Evolutionary conservation across 2,329 filamentous ascomycete species (phyloP).

Genomic region (Claviceps pusilla): DNA sequence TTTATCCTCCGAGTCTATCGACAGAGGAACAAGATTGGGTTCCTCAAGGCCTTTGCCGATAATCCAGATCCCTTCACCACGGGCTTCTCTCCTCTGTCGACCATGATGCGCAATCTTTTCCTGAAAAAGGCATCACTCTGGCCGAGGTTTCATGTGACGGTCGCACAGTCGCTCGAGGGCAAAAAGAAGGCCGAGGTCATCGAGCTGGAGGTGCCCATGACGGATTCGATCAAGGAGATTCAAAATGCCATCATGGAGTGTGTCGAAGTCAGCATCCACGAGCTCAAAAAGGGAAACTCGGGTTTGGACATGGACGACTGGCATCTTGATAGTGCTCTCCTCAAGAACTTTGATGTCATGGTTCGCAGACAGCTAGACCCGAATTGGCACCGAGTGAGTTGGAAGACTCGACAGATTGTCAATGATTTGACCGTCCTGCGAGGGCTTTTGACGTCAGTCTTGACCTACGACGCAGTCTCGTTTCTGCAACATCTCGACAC

Average conservation of each 20-base stretch:
- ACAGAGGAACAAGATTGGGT: constrained; percentile 85
- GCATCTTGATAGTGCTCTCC: constrained; percentile 84
- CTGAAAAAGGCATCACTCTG: constrained; percentile 77
- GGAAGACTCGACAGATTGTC: constrained; percentile 89
- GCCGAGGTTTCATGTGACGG: constrained; percentile 83
- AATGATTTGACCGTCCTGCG: constrained; percentile 74
- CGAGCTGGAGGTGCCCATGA: constrained; percentile 92
- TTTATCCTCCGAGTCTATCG: constrained; percentile 90
- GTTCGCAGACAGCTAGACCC: constrained; percentile 83
- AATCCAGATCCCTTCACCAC: constrained; percentile 79
- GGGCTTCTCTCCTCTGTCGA: constrained; percentile 75
- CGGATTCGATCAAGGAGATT: constrained; percentile 79
- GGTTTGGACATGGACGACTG: constrained; percentile 93
- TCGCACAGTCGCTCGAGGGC: constrained; percentile 79
- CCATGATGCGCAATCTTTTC: constrained; percentile 82
- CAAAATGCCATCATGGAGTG: constrained; percentile 92
- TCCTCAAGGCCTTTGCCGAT: constrained; percentile 92
- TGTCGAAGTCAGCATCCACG: constrained; percentile 84
- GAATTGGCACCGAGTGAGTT: constrained; percentile 93
- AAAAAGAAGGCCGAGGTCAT: constrained; percentile 93
- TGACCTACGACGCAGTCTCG: constrained; percentile 78
- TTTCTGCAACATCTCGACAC: constrained; percentile 91
- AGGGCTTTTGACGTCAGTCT: constrained; percentile 63
- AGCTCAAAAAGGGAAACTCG: constrained; percentile 79
- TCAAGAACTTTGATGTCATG: constrained; percentile 82